These are phyloP conservation scores for Chytriomyces sp. DNA, from an alignment of 192 early-diverging fungal species.

Conservation along the genomic window DNA sequence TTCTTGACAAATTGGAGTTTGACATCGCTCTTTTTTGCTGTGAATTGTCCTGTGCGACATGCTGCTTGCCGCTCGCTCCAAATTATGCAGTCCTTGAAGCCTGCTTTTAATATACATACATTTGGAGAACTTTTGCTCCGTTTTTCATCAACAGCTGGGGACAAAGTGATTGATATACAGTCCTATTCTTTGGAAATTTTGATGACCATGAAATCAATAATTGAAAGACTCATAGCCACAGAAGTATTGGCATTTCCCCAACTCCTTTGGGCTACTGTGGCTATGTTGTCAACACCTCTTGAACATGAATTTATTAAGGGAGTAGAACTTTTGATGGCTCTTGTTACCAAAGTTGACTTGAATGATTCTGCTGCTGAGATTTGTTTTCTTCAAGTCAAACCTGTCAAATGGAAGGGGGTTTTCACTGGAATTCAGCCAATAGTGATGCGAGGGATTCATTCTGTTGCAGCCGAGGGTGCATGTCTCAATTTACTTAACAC, in stretches of 20 bases:
- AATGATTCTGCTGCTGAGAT: conserved; percentile 45
- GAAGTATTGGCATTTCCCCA: conserved; percentile 66
- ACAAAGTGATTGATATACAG: conserved; percentile 74
- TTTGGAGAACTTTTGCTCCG: conserved; percentile 75
- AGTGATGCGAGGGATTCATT: conserved; percentile 71
- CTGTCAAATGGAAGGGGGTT: conserved; percentile 69
- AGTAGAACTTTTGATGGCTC: conserved; percentile 63
- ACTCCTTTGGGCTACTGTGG: conserved; percentile 79
- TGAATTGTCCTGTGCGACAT: conserved; percentile 79
- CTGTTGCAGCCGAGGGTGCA: conserved; percentile 54
- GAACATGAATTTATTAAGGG: conserved; percentile 79
- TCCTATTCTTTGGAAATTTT: conserved; percentile 82
- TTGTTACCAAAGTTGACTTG: conserved; percentile 64
- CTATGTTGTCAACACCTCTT: conserved; percentile 70
- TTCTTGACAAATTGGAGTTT: conserved; percentile 68
- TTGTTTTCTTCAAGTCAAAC: conserved; percentile 63
- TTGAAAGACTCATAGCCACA: conserved; percentile 55
- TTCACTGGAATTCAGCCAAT: conserved; percentile 78
- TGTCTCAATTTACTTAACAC: conserved; percentile 62
- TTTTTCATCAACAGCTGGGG: conserved; percentile 75
- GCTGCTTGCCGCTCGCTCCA: conserved; percentile 88
- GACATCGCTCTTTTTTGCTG: conserved; percentile 80
- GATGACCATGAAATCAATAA: conserved; percentile 64
- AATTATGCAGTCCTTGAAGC: conserved; percentile 72
- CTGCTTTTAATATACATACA: conserved; percentile 72